Base-by-base conservation (phyloP, 371 early-diverging fungal species). In the Mucor circinelloides region DNA sequence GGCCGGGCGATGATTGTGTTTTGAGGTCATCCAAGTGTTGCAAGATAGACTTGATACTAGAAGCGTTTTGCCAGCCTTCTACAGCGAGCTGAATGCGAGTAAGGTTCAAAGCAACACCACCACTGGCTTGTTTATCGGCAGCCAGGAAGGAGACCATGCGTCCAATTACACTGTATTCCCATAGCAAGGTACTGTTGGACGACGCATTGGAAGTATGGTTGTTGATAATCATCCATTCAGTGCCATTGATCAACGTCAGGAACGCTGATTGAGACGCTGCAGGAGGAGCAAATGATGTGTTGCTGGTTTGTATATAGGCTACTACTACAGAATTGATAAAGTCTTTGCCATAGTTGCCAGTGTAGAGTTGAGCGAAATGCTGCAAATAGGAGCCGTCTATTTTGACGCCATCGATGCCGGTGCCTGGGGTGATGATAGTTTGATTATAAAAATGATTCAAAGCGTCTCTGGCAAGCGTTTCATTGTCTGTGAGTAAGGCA, bases 201-300 rank as follows among this genome's bases (percentile, higher is more conserved):
- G 15, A 25, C 13, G 28, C 8, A 19, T 40, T 63, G 13, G 21
- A 8, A 10, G 31, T 61, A 7, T 50, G 17, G 9, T 67, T 67
- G 8, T 59, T 60, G 12, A 73, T 38, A 10, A 70, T 69, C 71
- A 73, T 71, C 77, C 77, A 76, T 46, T 76, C 71, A 0, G 77
- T 71, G 46, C 77, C 77, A 44, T 73, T 61, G 40, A 76, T 31
- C 9, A 76, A 32, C 0, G 58, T 66, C 19, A 58, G 13, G 19
- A 76, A 76, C 0, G 71, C 60, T 2, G 48, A 8, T 28, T 71
- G 73, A 21, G 71, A 59, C 5, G 32, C 40, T 2, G n/a, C n/a
- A 42, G 64, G 58, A n/a, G 71, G 58, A 0, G 58, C 48, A 38
- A 64, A 64, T 3, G 57, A n/a, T 17, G 71, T 73, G 21, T 50